Percentiles rank a stretch among this genome's conserved stretches.
phyloP scores from a whole-genome alignment of 805 yeast species.

The Starmerella apis region DNA sequence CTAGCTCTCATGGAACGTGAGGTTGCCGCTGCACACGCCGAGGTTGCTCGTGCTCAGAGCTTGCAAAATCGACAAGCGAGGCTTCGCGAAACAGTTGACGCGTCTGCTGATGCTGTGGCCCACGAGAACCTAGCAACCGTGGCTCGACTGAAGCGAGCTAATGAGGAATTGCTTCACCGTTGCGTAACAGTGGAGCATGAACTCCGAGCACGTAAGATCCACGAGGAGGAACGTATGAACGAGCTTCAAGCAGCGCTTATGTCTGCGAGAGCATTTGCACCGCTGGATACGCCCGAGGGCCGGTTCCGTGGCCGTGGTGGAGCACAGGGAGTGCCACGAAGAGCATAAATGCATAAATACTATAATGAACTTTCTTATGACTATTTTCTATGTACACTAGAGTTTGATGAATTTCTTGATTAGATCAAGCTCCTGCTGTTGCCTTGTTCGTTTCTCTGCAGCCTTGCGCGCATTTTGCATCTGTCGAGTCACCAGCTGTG shows the following conservation, averaged over 20 bases:
- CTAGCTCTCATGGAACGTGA: conserved; percentile 6
- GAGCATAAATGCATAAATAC: not conserved
- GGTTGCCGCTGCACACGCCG: conserved; percentile 7
- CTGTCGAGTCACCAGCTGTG: conserved; percentile 39
- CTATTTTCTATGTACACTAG: not conserved
- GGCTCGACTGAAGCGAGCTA: conserved; percentile 24
- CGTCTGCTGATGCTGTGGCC: conserved; percentile 3
- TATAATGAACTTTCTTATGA: not conserved
- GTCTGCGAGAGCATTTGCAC: conserved; percentile 15
- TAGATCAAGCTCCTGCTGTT: conserved; percentile 31
- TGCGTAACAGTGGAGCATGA: conserved; percentile 26
- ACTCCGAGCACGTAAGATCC: conserved; percentile 26
- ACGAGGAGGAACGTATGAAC: conserved; percentile 27
- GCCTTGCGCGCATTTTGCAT: conserved; percentile 39
- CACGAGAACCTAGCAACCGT: conserved; percentile 11
- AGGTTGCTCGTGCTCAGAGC: not conserved
- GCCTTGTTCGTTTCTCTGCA: conserved; percentile 28
- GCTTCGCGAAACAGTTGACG: not conserved
- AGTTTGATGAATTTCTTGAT: conserved; percentile 34
- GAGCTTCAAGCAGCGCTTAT: conserved; percentile 24
- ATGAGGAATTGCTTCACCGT: conserved; percentile 27
- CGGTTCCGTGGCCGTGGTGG: conserved; percentile 25
- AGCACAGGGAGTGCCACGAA: conserved; percentile 23
- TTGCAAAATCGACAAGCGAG: too few species aligned
- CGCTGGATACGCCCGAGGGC: conserved; percentile 11